A percentile compares a stretch with the other conserved stretches of the same genome.
These are phyloP conservation scores for Candida hungchunana DNA, from an alignment of 805 yeast genomes.

Conservation along the genomic window DNA sequence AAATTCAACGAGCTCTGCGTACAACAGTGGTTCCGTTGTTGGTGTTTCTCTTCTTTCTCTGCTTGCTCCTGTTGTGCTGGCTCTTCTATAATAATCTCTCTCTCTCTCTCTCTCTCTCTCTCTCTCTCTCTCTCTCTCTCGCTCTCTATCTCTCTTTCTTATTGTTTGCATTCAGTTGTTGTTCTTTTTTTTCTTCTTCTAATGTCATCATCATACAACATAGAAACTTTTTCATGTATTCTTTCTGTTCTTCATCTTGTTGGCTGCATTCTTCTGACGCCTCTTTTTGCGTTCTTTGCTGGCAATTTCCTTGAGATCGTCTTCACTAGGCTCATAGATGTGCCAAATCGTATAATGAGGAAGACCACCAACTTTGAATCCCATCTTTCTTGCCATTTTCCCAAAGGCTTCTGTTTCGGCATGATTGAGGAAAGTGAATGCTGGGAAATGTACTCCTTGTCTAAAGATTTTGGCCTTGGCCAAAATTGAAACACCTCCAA, in stretches of 20 bases:
- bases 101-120: not conserved
- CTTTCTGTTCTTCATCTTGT: conserved; percentile 4
- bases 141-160: not conserved
- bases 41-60: conserved; percentile 7
- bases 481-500: conserved; percentile 81
- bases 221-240: not conserved
- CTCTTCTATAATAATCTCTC: conserved; percentile 3
- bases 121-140: not conserved
- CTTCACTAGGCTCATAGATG: conserved; percentile 84
- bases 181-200: no score
- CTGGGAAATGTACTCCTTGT: conserved; percentile 80
- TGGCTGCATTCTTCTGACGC: conserved; percentile 28
- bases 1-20: conserved; percentile 1
- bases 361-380: conserved; percentile 78
- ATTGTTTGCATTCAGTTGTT: not conserved
- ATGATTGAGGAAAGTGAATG: conserved; percentile 77
- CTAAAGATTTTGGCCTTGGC: conserved; percentile 73
- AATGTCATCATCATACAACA: not conserved
- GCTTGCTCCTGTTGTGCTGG: conserved; percentile 7
- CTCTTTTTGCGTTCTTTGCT: conserved; percentile 63
- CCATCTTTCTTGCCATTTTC: conserved; percentile 73
- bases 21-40: conserved; percentile 9
- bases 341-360: conserved; percentile 93
- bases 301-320: conserved; percentile 69
- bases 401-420: conserved; percentile 91